Conservation (phyloP, 768 basidiomycete species). For the Cubamyces sp. region DNA sequence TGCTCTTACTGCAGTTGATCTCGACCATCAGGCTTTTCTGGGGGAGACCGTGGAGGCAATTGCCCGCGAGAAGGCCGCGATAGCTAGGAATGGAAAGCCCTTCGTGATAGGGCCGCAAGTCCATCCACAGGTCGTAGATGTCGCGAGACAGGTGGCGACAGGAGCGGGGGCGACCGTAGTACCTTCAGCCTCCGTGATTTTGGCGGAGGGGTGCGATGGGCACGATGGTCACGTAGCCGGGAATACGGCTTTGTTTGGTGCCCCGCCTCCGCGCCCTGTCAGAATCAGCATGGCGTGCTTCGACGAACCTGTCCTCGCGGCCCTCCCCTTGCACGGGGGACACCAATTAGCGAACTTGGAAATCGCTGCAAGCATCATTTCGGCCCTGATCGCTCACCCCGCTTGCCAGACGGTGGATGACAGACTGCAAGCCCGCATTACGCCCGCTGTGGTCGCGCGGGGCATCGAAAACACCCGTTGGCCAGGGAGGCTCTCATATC, state of each 20-base stretch:
- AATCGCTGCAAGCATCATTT: slow-evolving; percentile 77
- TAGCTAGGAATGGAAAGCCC: slow-evolving; percentile 63
- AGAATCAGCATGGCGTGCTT: slow-evolving; percentile 49
- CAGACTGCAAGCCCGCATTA: slow-evolving; percentile 47
- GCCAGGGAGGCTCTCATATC: slow-evolving; percentile 86
- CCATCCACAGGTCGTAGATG: slow-evolving; percentile 50
- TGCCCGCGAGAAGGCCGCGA: slow-evolving; percentile 81
- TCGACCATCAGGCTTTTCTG: slow-evolving; percentile 93
- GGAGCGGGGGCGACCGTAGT: slow-evolving; percentile 44
- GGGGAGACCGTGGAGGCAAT: slow-evolving; percentile 78
- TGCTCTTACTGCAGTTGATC: slow-evolving; percentile 84
- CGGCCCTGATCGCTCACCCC: slow-evolving; percentile 52
- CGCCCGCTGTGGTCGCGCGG: slow-evolving; percentile 47
- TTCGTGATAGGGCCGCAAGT: slow-evolving; percentile 72
- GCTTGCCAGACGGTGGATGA: slow-evolving; percentile 52
- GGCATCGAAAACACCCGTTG: slow-evolving; percentile 71
- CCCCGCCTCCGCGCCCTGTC: slow-evolving; percentile 48
- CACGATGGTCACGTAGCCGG: slow-evolving; percentile 41
- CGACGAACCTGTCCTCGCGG: slow-evolving; percentile 46
- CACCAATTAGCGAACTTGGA: slow-evolving; percentile 91
- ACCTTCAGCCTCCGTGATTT: slow-evolving; percentile 37
- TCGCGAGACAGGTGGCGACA: slow-evolving; percentile 48
- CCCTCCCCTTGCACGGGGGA: slow-evolving; percentile 71
- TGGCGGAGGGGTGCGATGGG: slow-evolving; percentile 39
- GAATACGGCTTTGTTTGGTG: background rate